Evolutionary conservation across 441 rosid genomes (phyloP).

Genomic region (Populus hybrid): DNA sequence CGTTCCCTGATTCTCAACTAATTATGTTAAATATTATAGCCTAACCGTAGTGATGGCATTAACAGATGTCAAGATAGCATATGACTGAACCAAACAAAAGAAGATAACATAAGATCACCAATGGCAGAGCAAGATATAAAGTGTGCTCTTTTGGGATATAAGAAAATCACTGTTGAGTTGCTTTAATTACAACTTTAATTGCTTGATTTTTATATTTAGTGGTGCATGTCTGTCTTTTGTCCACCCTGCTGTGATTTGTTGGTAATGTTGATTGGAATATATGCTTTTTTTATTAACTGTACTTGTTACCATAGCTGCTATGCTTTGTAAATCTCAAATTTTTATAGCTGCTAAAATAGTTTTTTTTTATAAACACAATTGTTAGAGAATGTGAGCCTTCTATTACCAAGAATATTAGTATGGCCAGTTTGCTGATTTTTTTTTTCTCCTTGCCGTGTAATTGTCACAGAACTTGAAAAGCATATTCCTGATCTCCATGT

Average conservation of each 20-base stretch:
- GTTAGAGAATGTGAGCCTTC: not conserved
- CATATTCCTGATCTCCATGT: constrained; percentile 88
- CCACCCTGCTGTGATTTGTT: too few relatives aligned
- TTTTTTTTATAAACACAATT: not conserved
- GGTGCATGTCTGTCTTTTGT: too few relatives aligned
- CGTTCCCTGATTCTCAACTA: not conserved
- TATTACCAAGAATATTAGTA: not conserved
- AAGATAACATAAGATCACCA: too few relatives aligned
- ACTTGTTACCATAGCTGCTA: not conserved
- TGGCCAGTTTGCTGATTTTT: not conserved
- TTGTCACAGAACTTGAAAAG: constrained; percentile 76
- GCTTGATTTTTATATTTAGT: too few relatives aligned
- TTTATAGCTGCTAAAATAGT: too few relatives aligned
- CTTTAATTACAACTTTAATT: not conserved
- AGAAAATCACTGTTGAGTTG: not conserved
- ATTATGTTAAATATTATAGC: not conserved
- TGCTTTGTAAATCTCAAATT: too few relatives aligned
- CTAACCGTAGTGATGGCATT: too few relatives aligned
- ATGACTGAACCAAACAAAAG: too few relatives aligned
- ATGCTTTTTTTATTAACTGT: too few relatives aligned
- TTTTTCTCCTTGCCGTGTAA: not conserved
- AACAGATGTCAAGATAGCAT: too few relatives aligned
- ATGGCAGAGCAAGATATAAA: too few relatives aligned
- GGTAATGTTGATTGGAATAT: too few relatives aligned
- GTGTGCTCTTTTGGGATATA: not conserved